Evolutionary conservation across 2,329 filamentous ascomycete species (phyloP).

Genomic region (Emmonsia crescens): DNA sequence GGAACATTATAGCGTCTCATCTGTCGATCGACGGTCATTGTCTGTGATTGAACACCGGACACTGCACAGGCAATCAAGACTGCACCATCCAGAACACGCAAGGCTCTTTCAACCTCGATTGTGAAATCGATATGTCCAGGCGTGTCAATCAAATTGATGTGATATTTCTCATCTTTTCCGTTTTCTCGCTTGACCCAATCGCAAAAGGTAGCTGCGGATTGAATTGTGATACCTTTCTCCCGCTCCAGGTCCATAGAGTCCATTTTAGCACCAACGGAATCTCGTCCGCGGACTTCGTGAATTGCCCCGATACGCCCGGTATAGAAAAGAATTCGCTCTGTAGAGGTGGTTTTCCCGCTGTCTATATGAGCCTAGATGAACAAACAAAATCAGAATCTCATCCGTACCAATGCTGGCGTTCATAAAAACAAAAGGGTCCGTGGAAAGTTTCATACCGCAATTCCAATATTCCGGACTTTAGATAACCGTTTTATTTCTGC

Average conservation of each 20-base stretch:
- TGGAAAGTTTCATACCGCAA: slow-evolving; percentile 54
- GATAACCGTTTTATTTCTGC: slow-evolving; percentile 68
- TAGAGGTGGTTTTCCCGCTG: slow-evolving; percentile 93
- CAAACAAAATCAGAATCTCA: not conserved
- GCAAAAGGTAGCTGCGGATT: slow-evolving; percentile 94
- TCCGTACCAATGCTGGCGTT: not conserved
- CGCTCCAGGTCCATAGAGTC: slow-evolving; percentile 98
- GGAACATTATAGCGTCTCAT: slow-evolving; percentile 98
- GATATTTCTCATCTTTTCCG: slow-evolving; percentile 79
- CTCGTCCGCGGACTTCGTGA: slow-evolving; percentile 82
- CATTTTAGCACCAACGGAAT: slow-evolving; percentile 97
- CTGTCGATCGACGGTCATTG: slow-evolving; percentile 94
- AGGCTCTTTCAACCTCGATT: slow-evolving; percentile 91
- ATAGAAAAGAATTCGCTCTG: slow-evolving; percentile 95
- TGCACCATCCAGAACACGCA: slow-evolving; percentile 89
- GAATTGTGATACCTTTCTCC: slow-evolving; percentile 98
- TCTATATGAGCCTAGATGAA: slow-evolving; percentile 68
- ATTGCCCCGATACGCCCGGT: slow-evolving; percentile 94
- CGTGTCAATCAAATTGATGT: slow-evolving; percentile 97
- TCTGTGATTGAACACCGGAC: slow-evolving; percentile 93
- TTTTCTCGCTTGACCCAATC: slow-evolving; percentile 87
- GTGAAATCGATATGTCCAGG: slow-evolving; percentile 99
- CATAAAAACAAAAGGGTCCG: slow-evolving; percentile 7
- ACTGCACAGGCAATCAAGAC: slow-evolving; percentile 98
- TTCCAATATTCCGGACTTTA: slow-evolving; percentile 90